Evolutionary conservation across 2,329 filamentous ascomycete genomes (phyloP).

Genomic region (Sporothrix luriei): DNA sequence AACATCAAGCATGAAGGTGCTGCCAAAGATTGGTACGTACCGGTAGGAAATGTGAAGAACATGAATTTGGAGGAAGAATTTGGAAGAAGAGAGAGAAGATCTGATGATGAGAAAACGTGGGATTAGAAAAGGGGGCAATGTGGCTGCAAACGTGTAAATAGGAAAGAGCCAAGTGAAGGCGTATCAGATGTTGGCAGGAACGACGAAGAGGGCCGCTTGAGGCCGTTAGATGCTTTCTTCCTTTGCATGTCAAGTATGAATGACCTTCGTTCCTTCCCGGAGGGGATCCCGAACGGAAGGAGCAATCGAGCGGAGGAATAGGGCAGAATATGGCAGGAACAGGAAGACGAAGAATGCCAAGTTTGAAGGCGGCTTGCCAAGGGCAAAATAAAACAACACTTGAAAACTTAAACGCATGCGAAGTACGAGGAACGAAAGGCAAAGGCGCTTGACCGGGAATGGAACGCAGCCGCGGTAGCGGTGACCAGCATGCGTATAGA

Average conservation of each 20-base stretch:
- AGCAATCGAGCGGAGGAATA: neutral
- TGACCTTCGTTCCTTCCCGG: slow-evolving; percentile 6
- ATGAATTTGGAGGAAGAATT: neutral
- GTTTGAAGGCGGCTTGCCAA: neutral
- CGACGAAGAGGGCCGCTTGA: neutral
- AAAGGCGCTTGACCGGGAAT: neutral
- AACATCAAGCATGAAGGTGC: neutral
- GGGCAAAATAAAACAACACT: neutral
- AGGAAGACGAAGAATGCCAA: slow-evolving; percentile 1
- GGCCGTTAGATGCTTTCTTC: no score
- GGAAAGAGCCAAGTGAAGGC: slow-evolving; percentile 4
- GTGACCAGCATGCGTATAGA: slow-evolving; percentile 9
- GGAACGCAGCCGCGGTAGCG: slow-evolving; percentile 1
- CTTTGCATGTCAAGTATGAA: neutral
- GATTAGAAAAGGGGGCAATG: neutral
- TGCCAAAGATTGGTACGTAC: neutral
- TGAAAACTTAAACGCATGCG: neutral
- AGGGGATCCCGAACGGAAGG: slow-evolving; percentile 4
- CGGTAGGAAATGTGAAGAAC: neutral
- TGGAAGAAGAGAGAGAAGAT: neutral
- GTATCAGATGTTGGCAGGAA: slow-evolving; percentile 17
- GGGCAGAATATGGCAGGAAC: neutral
- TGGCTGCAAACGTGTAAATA: neutral
- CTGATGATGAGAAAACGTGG: neutral
- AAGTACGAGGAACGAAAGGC: neutral